Percentiles rank a stretch among this genome's conserved stretches.
Conservation (phyloP, 2,329 filamentous ascomycete genomes). For the Fusarium anguioides region DNA sequence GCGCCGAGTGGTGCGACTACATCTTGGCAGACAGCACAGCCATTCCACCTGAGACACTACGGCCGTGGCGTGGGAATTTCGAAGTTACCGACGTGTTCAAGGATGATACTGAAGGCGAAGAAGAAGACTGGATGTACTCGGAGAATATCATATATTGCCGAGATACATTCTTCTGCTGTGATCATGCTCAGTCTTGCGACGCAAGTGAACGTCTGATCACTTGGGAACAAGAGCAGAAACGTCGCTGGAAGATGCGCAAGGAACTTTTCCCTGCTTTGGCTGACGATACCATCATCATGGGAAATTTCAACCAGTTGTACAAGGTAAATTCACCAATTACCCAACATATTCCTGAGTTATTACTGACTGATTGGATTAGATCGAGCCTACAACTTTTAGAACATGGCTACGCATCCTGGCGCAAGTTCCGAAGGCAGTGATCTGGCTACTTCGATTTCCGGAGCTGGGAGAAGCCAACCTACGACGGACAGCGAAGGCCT, state of each 20-base stretch:
- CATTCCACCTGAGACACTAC: slow-evolving; percentile 82
- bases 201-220: slow-evolving; percentile 71
- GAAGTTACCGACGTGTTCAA: slow-evolving; percentile 76
- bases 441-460: slow-evolving; percentile 97
- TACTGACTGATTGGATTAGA: slow-evolving; percentile 64
- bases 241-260: slow-evolving; percentile 92
- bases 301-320: slow-evolving; percentile 98
- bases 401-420: slow-evolving; percentile 94
- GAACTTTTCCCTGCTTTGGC: slow-evolving; percentile 85
- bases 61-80: slow-evolving; percentile 81
- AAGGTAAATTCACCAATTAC: slow-evolving; percentile 71
- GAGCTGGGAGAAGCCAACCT: slow-evolving; percentile 91
- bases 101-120: slow-evolving; percentile 74
- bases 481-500: slow-evolving; percentile 79
- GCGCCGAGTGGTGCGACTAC: slow-evolving; percentile 99
- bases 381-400: slow-evolving; percentile 95
- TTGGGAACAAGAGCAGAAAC: slow-evolving; percentile 85
- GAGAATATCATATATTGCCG: slow-evolving; percentile 96
- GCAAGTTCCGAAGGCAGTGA: slow-evolving; percentile 83
- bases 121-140: slow-evolving; percentile 90
- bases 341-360: neutral
- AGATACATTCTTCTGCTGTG: slow-evolving; percentile 98
- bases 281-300: slow-evolving; percentile 89
- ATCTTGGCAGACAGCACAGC: slow-evolving; percentile 90
- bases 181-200: slow-evolving; percentile 92